Percentiles rank a stretch among this genome's conserved stretches.
Conservation (phyloP, 2,329 filamentous ascomycete genomes). For the Sclerotinia borealis region DNA sequence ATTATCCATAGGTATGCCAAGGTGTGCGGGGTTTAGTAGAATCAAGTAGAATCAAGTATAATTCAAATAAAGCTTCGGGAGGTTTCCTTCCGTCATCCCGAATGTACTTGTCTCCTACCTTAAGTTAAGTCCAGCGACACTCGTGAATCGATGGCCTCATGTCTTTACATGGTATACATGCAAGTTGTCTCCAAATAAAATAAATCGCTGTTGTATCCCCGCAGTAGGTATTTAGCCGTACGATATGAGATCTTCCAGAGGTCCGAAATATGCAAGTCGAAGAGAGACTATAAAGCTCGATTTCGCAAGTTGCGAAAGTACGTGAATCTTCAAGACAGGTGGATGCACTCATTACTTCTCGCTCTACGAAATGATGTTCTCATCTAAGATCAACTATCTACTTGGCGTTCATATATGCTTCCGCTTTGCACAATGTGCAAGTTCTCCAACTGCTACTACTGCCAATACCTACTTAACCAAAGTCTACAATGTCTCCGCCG, state of each 20-base stretch:
- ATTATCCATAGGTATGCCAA: slow-evolving; percentile 1
- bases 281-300: slow-evolving; percentile 11
- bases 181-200: background rate
- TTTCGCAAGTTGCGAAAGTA: background rate
- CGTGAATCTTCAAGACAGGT: background rate
- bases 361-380: background rate
- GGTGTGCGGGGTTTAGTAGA: background rate
- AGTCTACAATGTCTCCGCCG: slow-evolving; percentile 37
- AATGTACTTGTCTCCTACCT: background rate
- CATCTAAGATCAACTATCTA: slow-evolving; percentile 7
- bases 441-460: background rate
- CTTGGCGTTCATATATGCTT: background rate
- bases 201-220: background rate
- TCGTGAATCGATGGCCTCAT: background rate
- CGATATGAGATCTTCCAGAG: background rate
- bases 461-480: slow-evolving; percentile 21
- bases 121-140: background rate
- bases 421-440: background rate
- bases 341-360: background rate
- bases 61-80: background rate
- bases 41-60: background rate
- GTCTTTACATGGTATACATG: slow-evolving; percentile 5
- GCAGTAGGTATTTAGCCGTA: slow-evolving; percentile 7
- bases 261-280: background rate
- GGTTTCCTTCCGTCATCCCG: slow-evolving; percentile 7